Base-by-base conservation (phyloP, 177 flowering plant species). In the Vitis hybrid region DNA sequence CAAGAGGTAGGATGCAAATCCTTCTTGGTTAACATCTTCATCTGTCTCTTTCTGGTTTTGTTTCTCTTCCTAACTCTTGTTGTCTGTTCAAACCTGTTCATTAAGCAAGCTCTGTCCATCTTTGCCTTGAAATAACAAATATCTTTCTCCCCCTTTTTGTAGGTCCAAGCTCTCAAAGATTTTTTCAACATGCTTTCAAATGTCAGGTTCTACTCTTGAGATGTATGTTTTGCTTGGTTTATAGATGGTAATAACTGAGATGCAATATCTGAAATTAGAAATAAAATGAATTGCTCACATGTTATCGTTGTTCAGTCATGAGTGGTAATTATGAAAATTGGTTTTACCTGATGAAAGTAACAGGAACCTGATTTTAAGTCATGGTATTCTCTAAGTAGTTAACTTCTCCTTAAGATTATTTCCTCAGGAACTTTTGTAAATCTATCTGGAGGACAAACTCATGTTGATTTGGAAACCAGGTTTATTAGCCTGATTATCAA, bases 111-210 rank as follows among this genome's bases (percentile, higher is more conserved):
- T 4, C 49, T 45, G 19, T 64, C 2, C 31, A 49, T 50, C 56
- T 64, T 55, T 60, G 16, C 22, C 45, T 49, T 31, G 3, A 22
- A 59, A 4, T 64, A 22, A 60, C 45, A 19, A 5, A 5, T n/a
- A 63, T 57, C 33, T 75, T 29, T 60, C 55, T 51, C 52, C 2
- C 55, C 33, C 6, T 55, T 64, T 60, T 69, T 70, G 60, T 84
- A 94, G 98, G 93, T 92, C 29, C 95, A 82, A 71, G 97, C 79
- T 69, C 93, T 94, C 45, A 78, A 94, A 81, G 95, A 91, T 66
- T 94, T 94, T 84, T 92, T 86, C 80, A 65, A 78, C 78, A 94
- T 90, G 97, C 90, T 94, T 71, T 87, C 98, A 79, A 92, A 91
- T 86, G 98, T 94, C 6, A 90, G 96, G 70, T 84, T 86, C 85